Percentiles rank a stretch among this genome's conserved stretches.
Conservation (phyloP, 805 yeast species). For the Vanderwaltozyma verrucispora region DNA sequence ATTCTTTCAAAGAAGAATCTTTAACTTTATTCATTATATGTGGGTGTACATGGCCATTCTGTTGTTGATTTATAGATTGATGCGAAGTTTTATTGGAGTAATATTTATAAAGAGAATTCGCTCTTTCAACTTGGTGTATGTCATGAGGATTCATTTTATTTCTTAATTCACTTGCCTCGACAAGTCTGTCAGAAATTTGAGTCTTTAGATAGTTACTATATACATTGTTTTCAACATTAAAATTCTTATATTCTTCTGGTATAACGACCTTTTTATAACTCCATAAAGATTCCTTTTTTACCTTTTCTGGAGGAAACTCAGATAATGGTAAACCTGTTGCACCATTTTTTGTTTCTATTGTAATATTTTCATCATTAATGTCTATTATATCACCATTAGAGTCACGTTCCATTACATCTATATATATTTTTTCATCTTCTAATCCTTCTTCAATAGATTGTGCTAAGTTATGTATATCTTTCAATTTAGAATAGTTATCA, state of each 20-base stretch:
- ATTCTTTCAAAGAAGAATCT: constrained; percentile 11
- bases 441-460: background rate
- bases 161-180: constrained; percentile 26
- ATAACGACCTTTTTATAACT: constrained; percentile 28
- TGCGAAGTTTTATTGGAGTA: background rate
- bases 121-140: constrained; percentile 9
- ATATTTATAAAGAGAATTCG: background rate
- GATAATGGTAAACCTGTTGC: constrained; percentile 69
- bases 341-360: constrained; percentile 39
- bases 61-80: background rate
- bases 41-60: background rate
- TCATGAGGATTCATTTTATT: constrained; percentile 11
- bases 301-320: constrained; percentile 51
- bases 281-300: constrained; percentile 48
- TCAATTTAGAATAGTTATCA: constrained; percentile 3
- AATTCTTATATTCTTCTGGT: constrained; percentile 12
- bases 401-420: constrained; percentile 7
- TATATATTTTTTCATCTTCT: background rate
- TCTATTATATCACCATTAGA: constrained; percentile 14
- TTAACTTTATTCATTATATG: constrained; percentile 12
- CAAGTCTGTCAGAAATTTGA: constrained; percentile 26
- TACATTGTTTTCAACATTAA: constrained; percentile 8
- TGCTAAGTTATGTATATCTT: background rate
- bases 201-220: constrained; percentile 26
- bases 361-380: constrained; percentile 31